Evolutionary conservation across 352 stramenopile species (phyloP).

Genomic region (Globisporangium paddicum): DNA sequence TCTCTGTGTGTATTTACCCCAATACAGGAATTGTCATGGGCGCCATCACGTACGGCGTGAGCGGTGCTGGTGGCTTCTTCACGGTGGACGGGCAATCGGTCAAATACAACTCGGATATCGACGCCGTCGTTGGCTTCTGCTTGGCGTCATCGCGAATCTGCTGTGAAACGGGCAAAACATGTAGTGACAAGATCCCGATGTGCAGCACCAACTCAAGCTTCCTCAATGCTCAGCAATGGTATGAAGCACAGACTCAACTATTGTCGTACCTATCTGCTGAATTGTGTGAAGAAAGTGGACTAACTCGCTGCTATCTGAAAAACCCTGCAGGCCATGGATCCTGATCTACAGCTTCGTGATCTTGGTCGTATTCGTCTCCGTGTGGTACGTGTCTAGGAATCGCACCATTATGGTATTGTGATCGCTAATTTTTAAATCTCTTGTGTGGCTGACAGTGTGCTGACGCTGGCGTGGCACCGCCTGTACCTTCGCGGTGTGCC

Average conservation of each 20-base stretch:
- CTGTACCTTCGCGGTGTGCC: constrained; percentile 79
- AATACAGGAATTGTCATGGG: constrained; percentile 63
- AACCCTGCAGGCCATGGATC: constrained; percentile 63
- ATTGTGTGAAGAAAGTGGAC: background rate
- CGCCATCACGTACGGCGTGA: constrained; percentile 63
- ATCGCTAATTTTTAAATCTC: background rate
- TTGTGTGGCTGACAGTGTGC: constrained; percentile 30
- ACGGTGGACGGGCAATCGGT: constrained; percentile 79
- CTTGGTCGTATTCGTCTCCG: constrained; percentile 77
- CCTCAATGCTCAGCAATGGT: constrained; percentile 77
- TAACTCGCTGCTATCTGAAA: background rate
- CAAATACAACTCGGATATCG: constrained; percentile 62
- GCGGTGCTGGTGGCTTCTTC: constrained; percentile 77
- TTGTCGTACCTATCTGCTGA: background rate
- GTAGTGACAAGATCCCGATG: constrained; percentile 25
- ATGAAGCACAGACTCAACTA: background rate
- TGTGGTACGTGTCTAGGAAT: constrained; percentile 36
- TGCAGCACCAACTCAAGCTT: constrained; percentile 60
- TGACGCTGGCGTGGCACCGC: constrained; percentile 80
- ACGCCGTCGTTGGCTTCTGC: constrained; percentile 77
- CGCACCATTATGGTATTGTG: background rate
- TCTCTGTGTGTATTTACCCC: background rate
- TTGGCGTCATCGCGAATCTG: constrained; percentile 79
- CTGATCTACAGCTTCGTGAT: constrained; percentile 86
- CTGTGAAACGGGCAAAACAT: constrained; percentile 48